phyloP scores from a whole-genome alignment of 1,284 basidiomycete genomes.

The Naganishia sp. region DNA sequence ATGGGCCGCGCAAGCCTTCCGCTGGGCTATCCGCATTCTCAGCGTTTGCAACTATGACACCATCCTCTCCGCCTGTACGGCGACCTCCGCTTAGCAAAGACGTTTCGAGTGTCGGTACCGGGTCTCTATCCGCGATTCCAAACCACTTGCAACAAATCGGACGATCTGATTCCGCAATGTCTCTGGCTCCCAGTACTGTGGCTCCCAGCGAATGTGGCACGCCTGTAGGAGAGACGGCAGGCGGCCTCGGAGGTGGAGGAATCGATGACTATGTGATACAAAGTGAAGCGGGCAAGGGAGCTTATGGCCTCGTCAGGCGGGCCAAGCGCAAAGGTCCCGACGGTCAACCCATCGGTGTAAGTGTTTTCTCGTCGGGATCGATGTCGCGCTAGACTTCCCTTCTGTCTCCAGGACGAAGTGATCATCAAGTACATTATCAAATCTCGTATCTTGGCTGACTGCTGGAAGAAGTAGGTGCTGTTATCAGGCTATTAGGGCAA shows the following conservation, averaged over 20 bases:
- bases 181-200: constrained; percentile 47
- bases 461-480: constrained; percentile 77
- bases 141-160: constrained; percentile 25
- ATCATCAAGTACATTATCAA: constrained; percentile 99
- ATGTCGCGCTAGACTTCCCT: constrained; percentile 42
- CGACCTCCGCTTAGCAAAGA: constrained; percentile 16
- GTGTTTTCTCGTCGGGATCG: constrained; percentile 58
- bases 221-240: constrained; percentile 46
- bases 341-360: constrained; percentile 73
- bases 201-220: constrained; percentile 49
- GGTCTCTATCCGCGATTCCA: constrained; percentile 25
- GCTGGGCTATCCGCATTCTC: constrained; percentile 49
- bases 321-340: constrained; percentile 75
- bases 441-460: constrained; percentile 95
- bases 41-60: constrained; percentile 44
- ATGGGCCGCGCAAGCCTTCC: constrained; percentile 25
- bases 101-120: not conserved
- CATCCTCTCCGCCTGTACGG: not conserved
- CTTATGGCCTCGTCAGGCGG: constrained; percentile 92
- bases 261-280: constrained; percentile 65
- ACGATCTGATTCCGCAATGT: constrained; percentile 45
- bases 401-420: constrained; percentile 57
- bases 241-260: constrained; percentile 50
- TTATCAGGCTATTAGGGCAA: not conserved
- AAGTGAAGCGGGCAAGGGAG: constrained; percentile 88